These are phyloP conservation scores for Volvariella surrecta DNA, from an alignment of 1,284 basidiomycete genomes.

Conservation along the genomic window DNA sequence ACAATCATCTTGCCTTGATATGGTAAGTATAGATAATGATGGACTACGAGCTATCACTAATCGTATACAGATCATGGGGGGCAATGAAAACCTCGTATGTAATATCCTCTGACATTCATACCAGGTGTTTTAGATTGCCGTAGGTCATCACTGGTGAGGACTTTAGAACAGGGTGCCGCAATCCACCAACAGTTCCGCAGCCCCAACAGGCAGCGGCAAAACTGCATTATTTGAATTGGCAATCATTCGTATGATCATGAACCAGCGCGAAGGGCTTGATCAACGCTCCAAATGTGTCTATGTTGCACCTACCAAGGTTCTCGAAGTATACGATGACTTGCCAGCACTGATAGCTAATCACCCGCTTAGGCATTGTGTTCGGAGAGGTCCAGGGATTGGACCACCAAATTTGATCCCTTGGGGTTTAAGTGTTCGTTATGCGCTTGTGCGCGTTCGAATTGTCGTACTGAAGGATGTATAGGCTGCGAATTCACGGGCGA, in stretches of 20 bases:
- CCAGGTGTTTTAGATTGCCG: no score
- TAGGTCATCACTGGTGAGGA: constrained; percentile 71
- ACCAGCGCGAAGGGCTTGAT: constrained; percentile 27
- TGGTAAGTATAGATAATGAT: constrained; percentile 48
- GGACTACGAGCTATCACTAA: constrained; percentile 1
- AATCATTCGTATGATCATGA: constrained; percentile 66
- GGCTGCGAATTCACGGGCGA: constrained; percentile 92
- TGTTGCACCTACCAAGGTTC: constrained; percentile 86
- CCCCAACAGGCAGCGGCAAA: constrained; percentile 91
- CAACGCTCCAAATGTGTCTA: constrained; percentile 71
- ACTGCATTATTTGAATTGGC: constrained; percentile 91
- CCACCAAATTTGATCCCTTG: constrained; percentile 64
- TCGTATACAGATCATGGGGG: constrained; percentile 49
- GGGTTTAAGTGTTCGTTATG: constrained; percentile 64
- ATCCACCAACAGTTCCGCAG: constrained; percentile 25
- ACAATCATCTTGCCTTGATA: constrained; percentile 76
- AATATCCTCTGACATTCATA: neutral
- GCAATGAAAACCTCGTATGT: constrained; percentile 68
- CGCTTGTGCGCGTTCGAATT: neutral
- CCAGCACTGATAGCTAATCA: neutral
- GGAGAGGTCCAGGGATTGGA: constrained; percentile 84
- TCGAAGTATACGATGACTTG: neutral
- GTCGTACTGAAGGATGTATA: constrained; percentile 17
- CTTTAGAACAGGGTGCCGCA: neutral
- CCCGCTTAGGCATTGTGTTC: constrained; percentile 71